phyloP scores from a whole-genome alignment of 129 eudicot species.

The Centaurea solstitialis region DNA sequence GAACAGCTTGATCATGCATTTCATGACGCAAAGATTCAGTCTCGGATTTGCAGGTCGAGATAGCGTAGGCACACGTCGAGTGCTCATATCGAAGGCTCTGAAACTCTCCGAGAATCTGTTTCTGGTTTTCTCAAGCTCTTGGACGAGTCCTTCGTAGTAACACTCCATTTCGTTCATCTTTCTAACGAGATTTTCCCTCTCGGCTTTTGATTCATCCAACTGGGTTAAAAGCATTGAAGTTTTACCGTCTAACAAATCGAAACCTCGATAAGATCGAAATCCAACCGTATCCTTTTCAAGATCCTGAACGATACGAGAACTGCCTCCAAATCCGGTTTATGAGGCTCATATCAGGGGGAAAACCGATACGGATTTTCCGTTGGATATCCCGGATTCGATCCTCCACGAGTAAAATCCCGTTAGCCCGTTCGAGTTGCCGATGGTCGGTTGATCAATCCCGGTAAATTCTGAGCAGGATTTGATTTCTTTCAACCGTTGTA shows the following conservation, averaged over 20 bases:
- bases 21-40: constrained; percentile 57
- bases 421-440: constrained; percentile 28
- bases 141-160: constrained; percentile 86
- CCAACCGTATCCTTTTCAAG: constrained; percentile 48
- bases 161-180: constrained; percentile 96
- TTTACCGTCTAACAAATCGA: constrained; percentile 53
- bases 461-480: constrained; percentile 41
- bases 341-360: constrained; percentile 42
- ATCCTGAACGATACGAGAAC: constrained; percentile 50
- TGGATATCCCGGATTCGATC: constrained; percentile 59
- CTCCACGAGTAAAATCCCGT: constrained; percentile 56
- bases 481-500: constrained; percentile 46
- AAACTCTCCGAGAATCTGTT: constrained; percentile 74
- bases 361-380: constrained; percentile 41
- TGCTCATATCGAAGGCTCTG: constrained; percentile 76
- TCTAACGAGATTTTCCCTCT: constrained; percentile 61
- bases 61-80: constrained; percentile 60
- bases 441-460: not conserved
- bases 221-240: constrained; percentile 61
- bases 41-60: constrained; percentile 57
- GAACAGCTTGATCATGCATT: constrained; percentile 53
- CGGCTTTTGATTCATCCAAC: constrained; percentile 71
- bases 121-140: constrained; percentile 89
- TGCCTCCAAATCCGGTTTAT: constrained; percentile 59
- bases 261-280: constrained; percentile 34